Percentiles rank a stretch among this genome's conserved stretches.
These are phyloP conservation scores for Blyttiomyces sp. DNA, from an alignment of 371 early-diverging fungal genomes.

Conservation along the genomic window DNA sequence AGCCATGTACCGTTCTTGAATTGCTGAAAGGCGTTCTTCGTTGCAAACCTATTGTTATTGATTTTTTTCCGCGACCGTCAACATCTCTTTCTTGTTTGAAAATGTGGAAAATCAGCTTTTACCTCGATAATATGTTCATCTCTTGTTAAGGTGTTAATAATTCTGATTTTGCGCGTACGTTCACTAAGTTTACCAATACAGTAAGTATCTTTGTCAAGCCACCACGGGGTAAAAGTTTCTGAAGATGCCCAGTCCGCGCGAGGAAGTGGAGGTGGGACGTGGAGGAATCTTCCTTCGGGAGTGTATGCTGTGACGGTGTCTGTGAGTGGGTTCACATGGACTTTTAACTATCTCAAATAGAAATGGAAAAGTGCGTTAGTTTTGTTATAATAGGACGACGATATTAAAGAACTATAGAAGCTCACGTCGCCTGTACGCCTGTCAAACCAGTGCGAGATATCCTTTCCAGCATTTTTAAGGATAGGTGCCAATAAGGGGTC, in stretches of 20 bases:
- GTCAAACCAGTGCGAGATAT: conserved; percentile 58
- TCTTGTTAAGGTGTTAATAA: conserved; percentile 49
- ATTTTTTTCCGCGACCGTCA: conserved; percentile 5
- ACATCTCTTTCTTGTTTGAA: not conserved
- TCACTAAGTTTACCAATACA: conserved; percentile 42
- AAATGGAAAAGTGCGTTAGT: not conserved
- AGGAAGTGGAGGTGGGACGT: conserved; percentile 48
- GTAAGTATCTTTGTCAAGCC: conserved; percentile 43
- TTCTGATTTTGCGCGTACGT: conserved; percentile 43
- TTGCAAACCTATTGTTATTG: conserved; percentile 50
- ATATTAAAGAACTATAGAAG: too few species aligned
- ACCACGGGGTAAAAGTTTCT: conserved; percentile 39
- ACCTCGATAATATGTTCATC: conserved; percentile 53
- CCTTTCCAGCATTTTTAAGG: conserved; percentile 50
- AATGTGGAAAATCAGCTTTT: not conserved
- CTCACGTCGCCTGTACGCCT: conserved; percentile 40
- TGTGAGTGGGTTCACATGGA: conserved; percentile 44
- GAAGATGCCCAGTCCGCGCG: conserved; percentile 36
- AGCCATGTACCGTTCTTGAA: conserved; percentile 47
- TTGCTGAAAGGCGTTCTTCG: conserved; percentile 50
- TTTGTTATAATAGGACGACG: not conserved
- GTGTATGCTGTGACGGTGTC: conserved; percentile 34
- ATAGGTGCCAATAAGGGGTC: conserved; percentile 45
- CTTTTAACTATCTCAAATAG: conserved; percentile 45
- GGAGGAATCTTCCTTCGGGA: conserved; percentile 46